A percentile compares a stretch with the other conserved stretches of the same genome.
Conservation (phyloP, 805 yeast genomes). For the Saccharomyces mikatae region DNA sequence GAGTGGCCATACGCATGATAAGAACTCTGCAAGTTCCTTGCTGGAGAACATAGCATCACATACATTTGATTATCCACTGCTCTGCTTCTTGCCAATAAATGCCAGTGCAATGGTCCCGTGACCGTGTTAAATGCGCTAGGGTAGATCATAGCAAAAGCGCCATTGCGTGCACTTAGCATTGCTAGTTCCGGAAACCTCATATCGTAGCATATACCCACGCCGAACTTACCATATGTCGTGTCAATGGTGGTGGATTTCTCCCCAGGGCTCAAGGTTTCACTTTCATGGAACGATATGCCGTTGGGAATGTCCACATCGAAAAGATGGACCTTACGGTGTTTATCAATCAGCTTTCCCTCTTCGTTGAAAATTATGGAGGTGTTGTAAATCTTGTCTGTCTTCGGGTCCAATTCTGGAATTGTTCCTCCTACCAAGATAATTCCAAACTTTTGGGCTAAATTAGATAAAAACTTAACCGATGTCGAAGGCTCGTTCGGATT, state of each 20-base stretch:
- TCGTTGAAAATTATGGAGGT: constrained; percentile 68
- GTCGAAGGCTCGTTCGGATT: constrained; percentile 58
- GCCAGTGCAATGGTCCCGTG: constrained; percentile 83
- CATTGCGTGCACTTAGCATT: constrained; percentile 55
- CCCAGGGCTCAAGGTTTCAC: constrained; percentile 69
- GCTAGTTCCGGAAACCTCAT: constrained; percentile 76
- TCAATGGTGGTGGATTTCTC: constrained; percentile 61
- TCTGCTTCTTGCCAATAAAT: constrained; percentile 59
- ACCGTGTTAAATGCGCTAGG: constrained; percentile 83
- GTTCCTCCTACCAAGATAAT: constrained; percentile 84
- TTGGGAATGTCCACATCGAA: constrained; percentile 91
- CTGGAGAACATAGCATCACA: constrained; percentile 79
- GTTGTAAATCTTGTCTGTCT: constrained; percentile 53
- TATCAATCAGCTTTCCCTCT: constrained; percentile 69
- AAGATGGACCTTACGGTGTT: constrained; percentile 83
- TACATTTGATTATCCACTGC: constrained; percentile 70
- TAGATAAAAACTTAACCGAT: constrained; percentile 52
- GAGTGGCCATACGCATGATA: constrained; percentile 67
- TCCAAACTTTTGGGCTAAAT: constrained; percentile 55
- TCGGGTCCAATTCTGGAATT: constrained; percentile 66
- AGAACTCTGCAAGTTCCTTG: constrained; percentile 55
- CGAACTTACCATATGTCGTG: constrained; percentile 41
- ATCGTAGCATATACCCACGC: constrained; percentile 82
- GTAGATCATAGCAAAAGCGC: constrained; percentile 67
- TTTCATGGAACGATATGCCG: constrained; percentile 82